Evolutionary conservation across 169 alveolate genomes (phyloP).

Genomic region (Hepatocystis sp.): DNA sequence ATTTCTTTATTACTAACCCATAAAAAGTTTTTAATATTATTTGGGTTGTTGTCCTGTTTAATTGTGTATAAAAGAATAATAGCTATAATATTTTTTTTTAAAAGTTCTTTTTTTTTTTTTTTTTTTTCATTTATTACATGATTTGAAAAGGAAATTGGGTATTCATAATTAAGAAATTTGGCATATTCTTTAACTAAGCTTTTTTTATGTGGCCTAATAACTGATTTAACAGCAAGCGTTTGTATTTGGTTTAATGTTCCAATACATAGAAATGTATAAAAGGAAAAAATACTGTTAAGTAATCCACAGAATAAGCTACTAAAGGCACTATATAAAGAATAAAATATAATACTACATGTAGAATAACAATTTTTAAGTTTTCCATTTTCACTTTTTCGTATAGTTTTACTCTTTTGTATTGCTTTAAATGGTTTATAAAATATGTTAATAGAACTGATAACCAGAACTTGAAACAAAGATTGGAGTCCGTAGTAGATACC

Average conservation of each 20-base stretch:
- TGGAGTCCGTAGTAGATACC: constrained; percentile 82
- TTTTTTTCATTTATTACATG: constrained; percentile 74
- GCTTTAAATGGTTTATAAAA: constrained; percentile 76
- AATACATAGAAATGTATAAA: constrained; percentile 78
- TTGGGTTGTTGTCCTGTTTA: constrained; percentile 31
- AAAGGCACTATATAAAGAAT: constrained; percentile 69
- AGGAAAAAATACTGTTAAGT: constrained; percentile 78
- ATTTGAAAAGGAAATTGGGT: constrained; percentile 84
- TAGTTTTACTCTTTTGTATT: constrained; percentile 77
- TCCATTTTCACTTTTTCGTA: constrained; percentile 68
- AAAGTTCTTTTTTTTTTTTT: constrained; percentile 76
- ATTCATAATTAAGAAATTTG: constrained; percentile 83
- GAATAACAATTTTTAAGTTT: constrained; percentile 46
- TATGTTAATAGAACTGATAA: constrained; percentile 77
- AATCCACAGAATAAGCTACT: constrained; percentile 79
- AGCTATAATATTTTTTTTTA: constrained; percentile 81
- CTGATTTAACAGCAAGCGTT: constrained; percentile 83
- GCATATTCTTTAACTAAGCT: constrained; percentile 76
- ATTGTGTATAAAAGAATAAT: constrained; percentile 67
- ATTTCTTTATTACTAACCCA: constrained; percentile 73
- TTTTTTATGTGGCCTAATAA: constrained; percentile 82
- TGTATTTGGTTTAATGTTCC: constrained; percentile 86
- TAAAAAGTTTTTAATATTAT: constrained; percentile 43
- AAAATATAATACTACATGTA: constrained; percentile 18
- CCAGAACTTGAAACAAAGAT: constrained; percentile 78